Conservation (phyloP, 1,139 yeast species). For the Scheffersomyces lignicola region DNA sequence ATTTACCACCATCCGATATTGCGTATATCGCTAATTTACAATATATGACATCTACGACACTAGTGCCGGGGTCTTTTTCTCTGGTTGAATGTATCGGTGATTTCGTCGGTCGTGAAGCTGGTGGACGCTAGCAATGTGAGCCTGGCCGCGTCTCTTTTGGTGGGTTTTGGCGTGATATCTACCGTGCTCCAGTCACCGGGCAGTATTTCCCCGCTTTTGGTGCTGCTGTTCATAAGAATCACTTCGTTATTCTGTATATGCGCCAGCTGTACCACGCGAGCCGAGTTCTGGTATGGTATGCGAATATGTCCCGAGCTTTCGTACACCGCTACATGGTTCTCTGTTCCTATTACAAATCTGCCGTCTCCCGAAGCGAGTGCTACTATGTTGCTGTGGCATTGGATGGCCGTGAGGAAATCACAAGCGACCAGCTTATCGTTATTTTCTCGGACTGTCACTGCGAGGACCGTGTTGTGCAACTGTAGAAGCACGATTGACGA, state of each 20-base stretch:
- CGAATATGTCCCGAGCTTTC: no score
- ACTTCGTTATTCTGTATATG: no score
- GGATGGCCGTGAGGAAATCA: background rate
- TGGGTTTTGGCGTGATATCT: background rate
- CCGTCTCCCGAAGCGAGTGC: no score
- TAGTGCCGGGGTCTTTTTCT: constrained; percentile 16
- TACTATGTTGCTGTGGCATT: background rate
- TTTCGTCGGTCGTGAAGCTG: constrained; percentile 19
- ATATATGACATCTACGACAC: constrained; percentile 3
- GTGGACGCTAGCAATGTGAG: constrained; percentile 6
- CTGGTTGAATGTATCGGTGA: constrained; percentile 32
- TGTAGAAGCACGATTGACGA: background rate
- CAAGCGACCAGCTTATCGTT: background rate
- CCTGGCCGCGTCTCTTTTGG: constrained; percentile 4
- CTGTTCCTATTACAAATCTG: no score
- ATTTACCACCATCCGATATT: no score
- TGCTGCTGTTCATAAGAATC: background rate
- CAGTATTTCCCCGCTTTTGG: constrained; percentile 4
- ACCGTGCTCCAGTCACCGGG: no score
- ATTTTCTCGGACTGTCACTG: background rate
- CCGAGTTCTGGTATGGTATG: no score
- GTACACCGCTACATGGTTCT: no score
- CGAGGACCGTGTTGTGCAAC: background rate
- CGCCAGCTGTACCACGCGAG: no score
- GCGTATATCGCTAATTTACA: background rate